Conservation (phyloP, 2,329 filamentous ascomycete genomes). For the Dactylellina cionopaga region DNA sequence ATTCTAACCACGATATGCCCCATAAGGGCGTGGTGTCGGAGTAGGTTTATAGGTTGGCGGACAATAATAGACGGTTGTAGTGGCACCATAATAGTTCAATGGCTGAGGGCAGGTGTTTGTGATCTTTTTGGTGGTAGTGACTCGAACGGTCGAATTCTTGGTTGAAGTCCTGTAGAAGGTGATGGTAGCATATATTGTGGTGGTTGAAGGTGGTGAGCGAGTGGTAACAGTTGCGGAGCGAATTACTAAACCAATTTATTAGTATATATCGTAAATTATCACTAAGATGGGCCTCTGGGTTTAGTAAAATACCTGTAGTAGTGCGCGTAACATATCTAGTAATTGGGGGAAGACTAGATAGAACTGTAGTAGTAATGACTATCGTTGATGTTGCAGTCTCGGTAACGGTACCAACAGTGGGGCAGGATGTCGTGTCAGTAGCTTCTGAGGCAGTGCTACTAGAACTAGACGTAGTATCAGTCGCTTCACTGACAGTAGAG, state of each 20-base stretch:
- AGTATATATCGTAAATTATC: background rate
- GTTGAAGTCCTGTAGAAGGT: slow-evolving; percentile 16
- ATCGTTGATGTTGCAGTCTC: background rate
- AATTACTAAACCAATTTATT: background rate
- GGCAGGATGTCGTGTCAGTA: slow-evolving; percentile 9
- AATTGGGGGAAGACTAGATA: slow-evolving; percentile 17
- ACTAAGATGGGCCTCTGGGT: no score
- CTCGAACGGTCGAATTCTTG: slow-evolving; percentile 12
- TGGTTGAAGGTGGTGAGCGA: slow-evolving; percentile 5
- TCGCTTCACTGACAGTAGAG: slow-evolving; percentile 2
- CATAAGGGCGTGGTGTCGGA: slow-evolving; percentile 18
- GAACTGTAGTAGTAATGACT: background rate
- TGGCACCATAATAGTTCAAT: slow-evolving; percentile 14
- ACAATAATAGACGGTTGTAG: slow-evolving; percentile 24
- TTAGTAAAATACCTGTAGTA: slow-evolving; percentile 29
- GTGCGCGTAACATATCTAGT: slow-evolving; percentile 37
- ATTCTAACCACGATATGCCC: slow-evolving; percentile 32
- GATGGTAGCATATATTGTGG: slow-evolving; percentile 22
- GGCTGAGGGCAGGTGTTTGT: slow-evolving; percentile 31
- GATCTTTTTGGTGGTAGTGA: slow-evolving; percentile 21
- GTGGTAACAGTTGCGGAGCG: slow-evolving; percentile 19
- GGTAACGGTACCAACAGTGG: slow-evolving; percentile 8
- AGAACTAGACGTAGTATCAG: background rate
- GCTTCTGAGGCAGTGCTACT: background rate
- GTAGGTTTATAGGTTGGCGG: slow-evolving; percentile 15